Conservation (phyloP, 1,284 basidiomycete species). For the Ganoderma lingzhi region DNA sequence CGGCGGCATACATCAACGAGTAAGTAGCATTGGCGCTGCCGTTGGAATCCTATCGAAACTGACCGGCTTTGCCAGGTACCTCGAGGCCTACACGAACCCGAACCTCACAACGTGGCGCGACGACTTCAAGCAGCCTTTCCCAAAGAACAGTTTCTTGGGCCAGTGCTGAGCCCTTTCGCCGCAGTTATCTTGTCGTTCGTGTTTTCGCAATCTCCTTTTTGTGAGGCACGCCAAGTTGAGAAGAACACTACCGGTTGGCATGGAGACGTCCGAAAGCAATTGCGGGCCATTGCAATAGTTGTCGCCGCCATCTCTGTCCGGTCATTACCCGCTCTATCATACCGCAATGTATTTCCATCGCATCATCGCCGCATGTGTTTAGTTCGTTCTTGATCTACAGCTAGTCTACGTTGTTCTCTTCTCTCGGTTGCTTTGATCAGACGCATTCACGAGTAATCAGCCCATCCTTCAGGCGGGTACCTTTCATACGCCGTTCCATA, state of each 20-base stretch:
- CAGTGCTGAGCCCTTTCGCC: slow-evolving; percentile 51
- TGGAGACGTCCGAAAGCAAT: slow-evolving; percentile 10
- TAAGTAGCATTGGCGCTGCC: slow-evolving; percentile 43
- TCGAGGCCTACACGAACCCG: slow-evolving; percentile 51
- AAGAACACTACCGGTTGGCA: not conserved
- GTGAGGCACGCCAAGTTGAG: not conserved
- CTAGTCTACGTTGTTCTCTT: slow-evolving; percentile 7
- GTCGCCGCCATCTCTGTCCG: slow-evolving; percentile 13
- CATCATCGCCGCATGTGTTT: slow-evolving; percentile 4
- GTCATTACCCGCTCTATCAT: slow-evolving; percentile 14
- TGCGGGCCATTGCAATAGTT: slow-evolving; percentile 3
- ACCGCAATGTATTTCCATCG: slow-evolving; percentile 10
- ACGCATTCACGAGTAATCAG: not conserved
- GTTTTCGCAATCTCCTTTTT: not conserved
- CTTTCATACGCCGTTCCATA: not conserved
- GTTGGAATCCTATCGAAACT: not conserved
- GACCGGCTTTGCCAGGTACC: slow-evolving; percentile 35
- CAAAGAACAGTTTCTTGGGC: slow-evolving; percentile 64
- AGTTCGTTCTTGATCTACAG: slow-evolving; percentile 7
- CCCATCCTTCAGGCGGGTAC: not conserved
- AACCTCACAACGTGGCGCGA: slow-evolving; percentile 51
- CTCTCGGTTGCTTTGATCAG: slow-evolving; percentile 11
- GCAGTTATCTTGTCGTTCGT: not conserved
- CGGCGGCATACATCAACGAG: slow-evolving; percentile 76
- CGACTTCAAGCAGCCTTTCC: slow-evolving; percentile 68